A percentile compares a stretch with the other conserved stretches of the same genome.
Evolutionary conservation across 495 filamentous ascomycete species (phyloP).

Genomic region (Terfezia claveryi): DNA sequence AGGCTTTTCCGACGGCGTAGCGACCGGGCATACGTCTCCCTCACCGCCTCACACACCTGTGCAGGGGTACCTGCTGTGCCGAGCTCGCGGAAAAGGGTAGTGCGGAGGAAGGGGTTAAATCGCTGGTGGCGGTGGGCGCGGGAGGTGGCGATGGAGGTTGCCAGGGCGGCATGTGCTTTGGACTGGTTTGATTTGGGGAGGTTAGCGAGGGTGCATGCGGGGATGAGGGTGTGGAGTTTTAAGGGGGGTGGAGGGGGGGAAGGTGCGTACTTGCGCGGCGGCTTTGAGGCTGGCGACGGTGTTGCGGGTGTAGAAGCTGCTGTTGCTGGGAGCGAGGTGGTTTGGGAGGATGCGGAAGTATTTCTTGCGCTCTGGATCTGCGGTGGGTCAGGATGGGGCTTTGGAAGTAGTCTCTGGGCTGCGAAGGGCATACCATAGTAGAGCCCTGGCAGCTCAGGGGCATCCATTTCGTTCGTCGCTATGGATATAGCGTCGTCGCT

Average conservation of each 20-base stretch:
- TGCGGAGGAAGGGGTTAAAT: not conserved
- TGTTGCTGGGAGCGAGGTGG: constrained; percentile 12
- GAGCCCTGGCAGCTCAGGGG: constrained; percentile 20
- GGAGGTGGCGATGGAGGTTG: not conserved
- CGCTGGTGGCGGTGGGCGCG: not conserved
- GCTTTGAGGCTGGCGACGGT: not conserved
- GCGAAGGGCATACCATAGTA: constrained; percentile 22
- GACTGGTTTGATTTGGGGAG: not conserved
- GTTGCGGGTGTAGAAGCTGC: constrained; percentile 4
- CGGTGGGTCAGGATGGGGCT: not conserved
- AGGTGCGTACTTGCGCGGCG: not conserved
- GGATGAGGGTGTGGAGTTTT: not conserved
- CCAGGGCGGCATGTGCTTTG: not conserved
- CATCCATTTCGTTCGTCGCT: constrained; percentile 4
- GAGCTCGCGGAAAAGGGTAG: constrained; percentile 2
- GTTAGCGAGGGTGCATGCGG: not conserved
- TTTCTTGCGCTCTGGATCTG: constrained; percentile 24
- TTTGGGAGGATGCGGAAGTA: constrained; percentile 29
- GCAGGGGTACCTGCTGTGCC: too few relatives aligned
- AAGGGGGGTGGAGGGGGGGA: not conserved
- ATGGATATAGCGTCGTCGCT: not conserved
- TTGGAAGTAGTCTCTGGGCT: not conserved
- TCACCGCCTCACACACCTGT: too few relatives aligned
- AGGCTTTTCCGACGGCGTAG: too few relatives aligned
- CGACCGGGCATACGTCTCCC: too few relatives aligned